Evolutionary conservation across 371 early-diverging fungal genomes (phyloP), one percentile per base, ranked within the genome.

Genomic region (Phascolomyces articulosus): DNA sequence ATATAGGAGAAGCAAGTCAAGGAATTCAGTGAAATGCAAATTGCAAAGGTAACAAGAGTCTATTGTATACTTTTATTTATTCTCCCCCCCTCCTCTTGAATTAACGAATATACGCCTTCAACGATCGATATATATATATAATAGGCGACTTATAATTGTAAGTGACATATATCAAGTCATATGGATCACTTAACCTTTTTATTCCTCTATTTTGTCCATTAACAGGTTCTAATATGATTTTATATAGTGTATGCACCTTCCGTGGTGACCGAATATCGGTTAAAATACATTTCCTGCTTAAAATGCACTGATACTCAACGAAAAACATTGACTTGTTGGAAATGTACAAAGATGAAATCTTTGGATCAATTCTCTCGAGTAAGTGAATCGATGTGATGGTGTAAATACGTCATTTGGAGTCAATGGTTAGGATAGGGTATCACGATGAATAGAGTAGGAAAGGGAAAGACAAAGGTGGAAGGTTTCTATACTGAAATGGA

Each of bases 281-380:
- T 61, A 27, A 81, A 84, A 54, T 66, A 68, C 0, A 72, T 78
- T 11, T 65, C 66, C 10, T 84, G 85, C 59, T 79, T 82, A 44
- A 69, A 78, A 24, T 84, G 85, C 40, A 78, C 85, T 1, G 68
- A 78, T 0, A 60, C 66, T 4, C 79, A 75, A 28, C 73, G 61
- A 15, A 67, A 58, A 0, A 69, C 55, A 13, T 58, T 84, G 21
- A 80, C 74, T 0, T 84, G 85, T 34, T 78, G 74, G 73, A 58
- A 74, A 11, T 84, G 85, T 27, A 67, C 77, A 0, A 74, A 69
- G 15, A 76, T 70, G 0, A 74, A 72, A 48, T 67, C 79, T 0
- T 55, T 82, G 18, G 75, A 75, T 8, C 59, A 71, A 1, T 84
- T 82, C 55, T 79, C 85, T 0, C 80, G 78, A 68, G 84, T 81